These are phyloP conservation scores for Metrosideros polymorpha DNA, from an alignment of 441 rosid species.

Conservation along the genomic window DNA sequence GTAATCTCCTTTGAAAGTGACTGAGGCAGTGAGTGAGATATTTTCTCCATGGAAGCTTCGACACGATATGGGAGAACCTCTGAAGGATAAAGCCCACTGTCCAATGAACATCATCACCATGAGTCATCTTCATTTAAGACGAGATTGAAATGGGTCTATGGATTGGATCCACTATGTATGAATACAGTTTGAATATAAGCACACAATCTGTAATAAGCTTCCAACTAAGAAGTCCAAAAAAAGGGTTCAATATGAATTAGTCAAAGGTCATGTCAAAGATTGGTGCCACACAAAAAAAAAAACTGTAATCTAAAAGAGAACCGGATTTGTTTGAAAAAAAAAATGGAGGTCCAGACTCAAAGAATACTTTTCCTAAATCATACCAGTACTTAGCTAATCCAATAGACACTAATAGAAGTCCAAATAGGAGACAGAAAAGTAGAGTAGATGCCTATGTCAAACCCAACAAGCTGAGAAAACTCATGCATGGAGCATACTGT, in stretches of 20 bases:
- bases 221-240: background rate
- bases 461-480: background rate
- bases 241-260: background rate
- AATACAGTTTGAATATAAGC: background rate
- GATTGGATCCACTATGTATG: background rate
- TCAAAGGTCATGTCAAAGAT: background rate
- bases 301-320: background rate
- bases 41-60: background rate
- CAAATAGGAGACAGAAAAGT: background rate
- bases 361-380: background rate
- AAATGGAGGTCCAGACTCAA: background rate
- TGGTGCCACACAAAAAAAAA: background rate
- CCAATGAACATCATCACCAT: background rate
- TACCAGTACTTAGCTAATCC: background rate
- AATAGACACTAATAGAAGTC: background rate
- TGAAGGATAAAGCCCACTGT: background rate
- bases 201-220: background rate
- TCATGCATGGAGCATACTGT: background rate
- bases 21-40: background rate
- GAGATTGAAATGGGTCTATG: background rate
- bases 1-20: background rate
- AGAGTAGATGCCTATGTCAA: background rate
- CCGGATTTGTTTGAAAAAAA: background rate
- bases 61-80: background rate
- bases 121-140: background rate